A percentile compares a stretch with the other conserved stretches of the same genome.
phyloP scores from a whole-genome alignment of 2,329 filamentous ascomycete genomes.

The Knufia petricola region DNA sequence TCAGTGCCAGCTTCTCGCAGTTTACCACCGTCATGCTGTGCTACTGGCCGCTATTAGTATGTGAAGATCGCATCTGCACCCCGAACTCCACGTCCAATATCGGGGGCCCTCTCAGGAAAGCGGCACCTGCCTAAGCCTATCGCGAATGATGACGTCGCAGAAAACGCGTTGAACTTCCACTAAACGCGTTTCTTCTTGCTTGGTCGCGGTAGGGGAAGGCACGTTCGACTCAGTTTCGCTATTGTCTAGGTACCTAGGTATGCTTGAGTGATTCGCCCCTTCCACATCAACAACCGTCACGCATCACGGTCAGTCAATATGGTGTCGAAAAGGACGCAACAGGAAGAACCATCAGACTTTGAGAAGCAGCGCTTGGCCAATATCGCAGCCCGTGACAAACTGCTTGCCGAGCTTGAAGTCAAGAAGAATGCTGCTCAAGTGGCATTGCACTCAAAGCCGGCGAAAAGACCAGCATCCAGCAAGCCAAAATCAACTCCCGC shows the following conservation, averaged over 20 bases:
- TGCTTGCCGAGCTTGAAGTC: conserved; percentile 60
- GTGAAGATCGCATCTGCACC: no score
- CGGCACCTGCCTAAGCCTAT: background rate
- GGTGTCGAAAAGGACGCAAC: conserved; percentile 4
- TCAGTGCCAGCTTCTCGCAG: no score
- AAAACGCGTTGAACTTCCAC: conserved; percentile 1
- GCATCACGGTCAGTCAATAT: background rate
- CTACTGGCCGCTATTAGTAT: no score
- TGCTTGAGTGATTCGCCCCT: no score
- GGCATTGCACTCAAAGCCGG: conserved; percentile 51
- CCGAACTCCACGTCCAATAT: no score
- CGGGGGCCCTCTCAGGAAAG: no score
- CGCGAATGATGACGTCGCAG: background rate
- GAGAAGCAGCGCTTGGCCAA: conserved; percentile 78
- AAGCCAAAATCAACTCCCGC: conserved; percentile 38
- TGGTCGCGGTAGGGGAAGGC: background rate
- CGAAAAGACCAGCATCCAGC: conserved; percentile 33
- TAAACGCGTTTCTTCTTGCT: conserved; percentile 1
- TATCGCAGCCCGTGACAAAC: conserved; percentile 73
- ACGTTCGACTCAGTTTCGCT: background rate
- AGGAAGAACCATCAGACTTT: conserved; percentile 63
- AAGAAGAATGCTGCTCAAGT: conserved; percentile 58
- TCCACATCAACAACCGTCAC: no score
- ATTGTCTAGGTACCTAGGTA: no score
- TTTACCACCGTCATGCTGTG: no score